phyloP scores from a whole-genome alignment of 2,329 filamentous ascomycete genomes.

The Epichloe typhina region DNA sequence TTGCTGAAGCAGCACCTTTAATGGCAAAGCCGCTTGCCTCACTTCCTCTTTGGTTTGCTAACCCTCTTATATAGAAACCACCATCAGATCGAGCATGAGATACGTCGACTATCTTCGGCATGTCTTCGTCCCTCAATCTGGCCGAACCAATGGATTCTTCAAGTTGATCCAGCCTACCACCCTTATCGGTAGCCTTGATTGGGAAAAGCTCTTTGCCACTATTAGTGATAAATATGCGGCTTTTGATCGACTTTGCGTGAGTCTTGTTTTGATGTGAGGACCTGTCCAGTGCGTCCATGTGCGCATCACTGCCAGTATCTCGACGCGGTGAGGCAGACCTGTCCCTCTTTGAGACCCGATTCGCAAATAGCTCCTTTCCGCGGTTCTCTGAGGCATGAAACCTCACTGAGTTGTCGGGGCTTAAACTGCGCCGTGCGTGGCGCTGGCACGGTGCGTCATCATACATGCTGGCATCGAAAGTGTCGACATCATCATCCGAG shows the following conservation, averaged over 20 bases:
- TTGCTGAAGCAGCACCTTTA: slow-evolving; percentile 42
- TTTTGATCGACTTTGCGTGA: slow-evolving; percentile 21
- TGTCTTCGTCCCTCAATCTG: slow-evolving; percentile 22
- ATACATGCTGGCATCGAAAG: slow-evolving; percentile 69
- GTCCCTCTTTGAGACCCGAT: slow-evolving; percentile 22
- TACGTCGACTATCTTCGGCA: slow-evolving; percentile 45
- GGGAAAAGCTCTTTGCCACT: slow-evolving; percentile 27
- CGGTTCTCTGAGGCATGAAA: slow-evolving; percentile 27
- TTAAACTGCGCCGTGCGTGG: slow-evolving; percentile 14
- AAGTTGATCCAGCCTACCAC: slow-evolving; percentile 24
- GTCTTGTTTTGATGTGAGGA: slow-evolving; percentile 22
- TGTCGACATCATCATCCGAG: slow-evolving; percentile 36
- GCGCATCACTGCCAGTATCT: slow-evolving; percentile 27
- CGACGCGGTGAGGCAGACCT: slow-evolving; percentile 40
- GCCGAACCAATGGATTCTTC: slow-evolving; percentile 26
- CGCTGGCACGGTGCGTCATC: slow-evolving; percentile 46
- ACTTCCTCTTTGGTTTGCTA: slow-evolving; percentile 32
- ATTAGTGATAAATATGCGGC: slow-evolving; percentile 18
- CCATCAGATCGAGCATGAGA: slow-evolving; percentile 29
- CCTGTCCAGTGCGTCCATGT: slow-evolving; percentile 20
- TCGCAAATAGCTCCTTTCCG: slow-evolving; percentile 52
- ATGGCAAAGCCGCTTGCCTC: slow-evolving; percentile 45
- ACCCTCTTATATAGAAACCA: slow-evolving; percentile 47
- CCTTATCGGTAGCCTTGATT: slow-evolving; percentile 15
- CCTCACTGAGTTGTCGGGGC: slow-evolving; percentile 14